Conservation (phyloP, 108 stramenopile genomes). For the Fistulifera pelliculosa region DNA sequence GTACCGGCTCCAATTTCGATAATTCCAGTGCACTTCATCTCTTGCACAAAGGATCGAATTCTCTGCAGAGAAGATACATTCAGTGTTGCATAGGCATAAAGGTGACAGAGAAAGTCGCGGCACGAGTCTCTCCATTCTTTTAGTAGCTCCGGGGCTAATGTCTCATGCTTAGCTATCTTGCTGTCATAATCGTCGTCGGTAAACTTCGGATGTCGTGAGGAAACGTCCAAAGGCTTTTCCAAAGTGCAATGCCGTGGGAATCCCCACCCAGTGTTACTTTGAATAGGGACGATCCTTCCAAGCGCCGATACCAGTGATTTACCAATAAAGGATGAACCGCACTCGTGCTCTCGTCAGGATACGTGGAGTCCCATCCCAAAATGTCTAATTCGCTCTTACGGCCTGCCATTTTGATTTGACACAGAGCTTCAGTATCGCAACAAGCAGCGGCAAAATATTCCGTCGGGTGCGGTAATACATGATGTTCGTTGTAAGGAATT, state of each 20-base stretch:
- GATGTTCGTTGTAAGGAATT: background rate
- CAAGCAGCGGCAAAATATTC: background rate
- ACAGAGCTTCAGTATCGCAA: background rate
- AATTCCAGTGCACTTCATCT: conserved; percentile 8
- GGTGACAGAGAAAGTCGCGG: conserved; percentile 46
- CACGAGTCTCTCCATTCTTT: conserved; percentile 53
- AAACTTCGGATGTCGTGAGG: background rate
- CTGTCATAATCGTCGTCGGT: background rate
- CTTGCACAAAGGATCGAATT: conserved; percentile 7
- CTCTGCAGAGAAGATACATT: conserved; percentile 4
- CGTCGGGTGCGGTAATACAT: background rate
- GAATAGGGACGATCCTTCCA: background rate
- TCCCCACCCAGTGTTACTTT: background rate
- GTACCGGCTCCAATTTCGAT: conserved; percentile 56
- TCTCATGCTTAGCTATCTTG: conserved; percentile 20
- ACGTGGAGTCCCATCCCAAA: background rate
- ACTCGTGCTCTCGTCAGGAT: background rate
- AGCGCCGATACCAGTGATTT: background rate
- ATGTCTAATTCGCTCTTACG: background rate
- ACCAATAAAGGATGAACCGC: background rate
- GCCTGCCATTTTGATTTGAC: background rate
- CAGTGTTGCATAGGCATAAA: conserved; percentile 53
- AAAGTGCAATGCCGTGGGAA: background rate
- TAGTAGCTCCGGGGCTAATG: conserved; percentile 32
- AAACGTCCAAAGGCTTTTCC: conserved; percentile 38